Evolutionary conservation across 2,329 filamentous ascomycete genomes (phyloP).

Genomic region (Stagonosporopsis vannaccii): DNA sequence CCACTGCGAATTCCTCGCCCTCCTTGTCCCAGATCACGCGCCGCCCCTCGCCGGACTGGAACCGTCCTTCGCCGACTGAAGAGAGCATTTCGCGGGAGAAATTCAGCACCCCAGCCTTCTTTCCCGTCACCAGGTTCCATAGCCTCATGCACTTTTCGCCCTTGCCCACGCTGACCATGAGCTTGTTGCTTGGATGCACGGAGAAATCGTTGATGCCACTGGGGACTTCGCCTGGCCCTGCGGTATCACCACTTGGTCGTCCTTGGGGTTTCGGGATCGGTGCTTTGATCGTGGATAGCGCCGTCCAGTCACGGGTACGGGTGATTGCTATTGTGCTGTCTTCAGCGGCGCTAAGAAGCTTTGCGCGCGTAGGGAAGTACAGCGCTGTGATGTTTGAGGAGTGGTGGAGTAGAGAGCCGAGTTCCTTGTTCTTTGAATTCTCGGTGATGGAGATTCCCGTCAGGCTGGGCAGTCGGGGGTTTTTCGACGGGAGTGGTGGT

Average conservation of each 20-base stretch:
- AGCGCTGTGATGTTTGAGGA: slow-evolving; percentile 80
- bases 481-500: slow-evolving; percentile 63
- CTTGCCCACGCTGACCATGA: slow-evolving; percentile 92
- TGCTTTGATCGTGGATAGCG: slow-evolving; percentile 86
- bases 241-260: slow-evolving; percentile 88
- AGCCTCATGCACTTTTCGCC: slow-evolving; percentile 91
- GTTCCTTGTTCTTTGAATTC: slow-evolving; percentile 84
- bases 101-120: slow-evolving; percentile 91
- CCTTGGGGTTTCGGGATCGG: slow-evolving; percentile 82
- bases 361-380: slow-evolving; percentile 82
- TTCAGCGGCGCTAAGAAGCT: slow-evolving; percentile 86
- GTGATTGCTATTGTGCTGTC: slow-evolving; percentile 92
- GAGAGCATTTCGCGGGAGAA: slow-evolving; percentile 77
- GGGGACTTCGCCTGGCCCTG: slow-evolving; percentile 78
- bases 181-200: slow-evolving; percentile 93
- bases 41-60: slow-evolving; percentile 81
- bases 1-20: slow-evolving; percentile 85
- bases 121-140: slow-evolving; percentile 96
- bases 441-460: slow-evolving; percentile 78
- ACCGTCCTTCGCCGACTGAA: slow-evolving; percentile 77
- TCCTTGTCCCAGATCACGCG: slow-evolving; percentile 80
- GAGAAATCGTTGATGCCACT: slow-evolving; percentile 95
- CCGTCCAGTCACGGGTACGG: slow-evolving; percentile 85
- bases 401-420: slow-evolving; percentile 89
- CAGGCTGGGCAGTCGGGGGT: slow-evolving; percentile 70